These are phyloP conservation scores for Teratosphaeria nubilosa DNA, from an alignment of 2,329 filamentous ascomycete genomes.

Conservation along the genomic window DNA sequence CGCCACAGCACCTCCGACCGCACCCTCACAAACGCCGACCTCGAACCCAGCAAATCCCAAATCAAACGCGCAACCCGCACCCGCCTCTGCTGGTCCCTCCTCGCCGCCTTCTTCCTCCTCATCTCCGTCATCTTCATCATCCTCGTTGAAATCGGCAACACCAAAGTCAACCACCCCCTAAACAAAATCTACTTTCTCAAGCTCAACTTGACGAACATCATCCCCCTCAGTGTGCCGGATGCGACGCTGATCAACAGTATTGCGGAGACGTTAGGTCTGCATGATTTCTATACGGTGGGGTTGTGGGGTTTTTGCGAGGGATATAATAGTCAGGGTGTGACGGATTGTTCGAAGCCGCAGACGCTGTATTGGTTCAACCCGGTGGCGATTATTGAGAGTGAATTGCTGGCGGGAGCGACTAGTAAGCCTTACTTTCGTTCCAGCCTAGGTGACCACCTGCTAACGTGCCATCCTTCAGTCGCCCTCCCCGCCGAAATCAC, in stretches of 20 bases:
- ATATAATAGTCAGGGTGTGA: slow-evolving; percentile 64
- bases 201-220: slow-evolving; percentile 71
- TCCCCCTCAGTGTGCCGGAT: slow-evolving; percentile 62
- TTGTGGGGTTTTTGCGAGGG: slow-evolving; percentile 91
- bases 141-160: slow-evolving; percentile 70
- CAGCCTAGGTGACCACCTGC: slow-evolving; percentile 1
- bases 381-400: slow-evolving; percentile 65
- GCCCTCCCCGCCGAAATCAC: slow-evolving; percentile 65
- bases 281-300: slow-evolving; percentile 90
- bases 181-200: slow-evolving; percentile 73
- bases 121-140: slow-evolving; percentile 69
- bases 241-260: slow-evolving; percentile 74
- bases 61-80: slow-evolving; percentile 42
- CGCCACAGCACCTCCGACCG: slow-evolving; percentile 11
- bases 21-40: slow-evolving; percentile 18
- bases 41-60: slow-evolving; percentile 25
- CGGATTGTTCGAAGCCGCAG: slow-evolving; percentile 60
- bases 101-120: slow-evolving; percentile 61
- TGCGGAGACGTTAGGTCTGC: slow-evolving; percentile 72
- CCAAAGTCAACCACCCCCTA: slow-evolving; percentile 49
- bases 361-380: slow-evolving; percentile 86
- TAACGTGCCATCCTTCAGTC: slow-evolving; percentile 38
- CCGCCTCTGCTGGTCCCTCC: slow-evolving; percentile 51
- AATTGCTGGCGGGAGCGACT: slow-evolving; percentile 71
- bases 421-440: slow-evolving; percentile 37